Conservation (phyloP, 148 eudicot genomes). For the Fagopyrum tataricum region DNA sequence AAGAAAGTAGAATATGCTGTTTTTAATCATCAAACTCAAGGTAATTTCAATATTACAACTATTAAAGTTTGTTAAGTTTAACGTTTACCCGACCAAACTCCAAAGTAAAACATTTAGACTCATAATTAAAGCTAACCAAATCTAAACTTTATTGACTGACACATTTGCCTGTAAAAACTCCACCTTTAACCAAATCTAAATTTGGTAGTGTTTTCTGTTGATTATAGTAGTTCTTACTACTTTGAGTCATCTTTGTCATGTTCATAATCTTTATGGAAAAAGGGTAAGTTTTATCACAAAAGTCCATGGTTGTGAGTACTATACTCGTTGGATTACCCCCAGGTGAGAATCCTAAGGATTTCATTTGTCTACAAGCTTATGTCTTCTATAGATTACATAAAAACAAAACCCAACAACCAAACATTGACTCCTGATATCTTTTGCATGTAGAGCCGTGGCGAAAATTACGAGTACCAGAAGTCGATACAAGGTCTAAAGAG, state of each 20-base stretch:
- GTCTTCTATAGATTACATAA: background rate
- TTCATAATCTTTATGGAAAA: background rate
- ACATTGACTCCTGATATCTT: background rate
- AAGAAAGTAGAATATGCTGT: slow-evolving; percentile 12
- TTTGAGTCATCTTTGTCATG: background rate
- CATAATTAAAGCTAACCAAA: background rate
- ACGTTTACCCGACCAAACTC: background rate
- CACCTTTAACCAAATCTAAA: no score
- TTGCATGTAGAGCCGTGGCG: slow-evolving; percentile 18
- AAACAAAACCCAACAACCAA: background rate
- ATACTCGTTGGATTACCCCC: background rate
- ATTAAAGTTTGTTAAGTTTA: background rate
- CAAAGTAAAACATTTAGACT: background rate
- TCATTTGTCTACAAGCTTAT: slow-evolving; percentile 8
- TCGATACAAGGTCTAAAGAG: slow-evolving; percentile 22
- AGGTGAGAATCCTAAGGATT: background rate
- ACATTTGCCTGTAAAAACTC: no score
- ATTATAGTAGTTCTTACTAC: no score
- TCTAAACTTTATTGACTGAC: background rate
- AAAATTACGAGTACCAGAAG: background rate
- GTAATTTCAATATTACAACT: no score
- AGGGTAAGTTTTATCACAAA: background rate
- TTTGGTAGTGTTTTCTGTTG: no score
- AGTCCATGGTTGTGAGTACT: slow-evolving; percentile 1
- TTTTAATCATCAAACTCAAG: background rate